A percentile compares a stretch with the other conserved stretches of the same genome.
Conservation (phyloP, 805 yeast genomes). For the Starmerella bombicola region DNA sequence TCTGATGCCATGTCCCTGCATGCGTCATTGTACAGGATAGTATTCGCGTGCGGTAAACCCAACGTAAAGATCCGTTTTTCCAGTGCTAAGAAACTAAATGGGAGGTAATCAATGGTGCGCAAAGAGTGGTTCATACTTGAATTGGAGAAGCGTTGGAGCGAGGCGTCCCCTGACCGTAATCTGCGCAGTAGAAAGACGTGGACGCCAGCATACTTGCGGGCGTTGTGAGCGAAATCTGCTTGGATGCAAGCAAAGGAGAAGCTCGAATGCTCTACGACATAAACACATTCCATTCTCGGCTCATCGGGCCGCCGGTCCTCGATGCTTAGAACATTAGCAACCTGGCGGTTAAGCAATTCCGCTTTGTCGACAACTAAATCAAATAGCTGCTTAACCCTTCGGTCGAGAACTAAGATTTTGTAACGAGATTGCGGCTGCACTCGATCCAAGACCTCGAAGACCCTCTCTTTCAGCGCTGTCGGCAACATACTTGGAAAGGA, state of each 20-base stretch:
- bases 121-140: slow-evolving; percentile 24
- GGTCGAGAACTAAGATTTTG: slow-evolving; percentile 26
- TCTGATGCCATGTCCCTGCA: slow-evolving; percentile 26
- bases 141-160: slow-evolving; percentile 21
- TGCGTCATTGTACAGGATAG: slow-evolving; percentile 59
- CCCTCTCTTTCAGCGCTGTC: slow-evolving; percentile 11
- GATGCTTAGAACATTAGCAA: slow-evolving; percentile 46
- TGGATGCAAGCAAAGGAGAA: slow-evolving; percentile 64
- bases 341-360: slow-evolving; percentile 28
- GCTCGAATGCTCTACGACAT: slow-evolving; percentile 56
- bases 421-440: slow-evolving; percentile 37
- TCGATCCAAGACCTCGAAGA: slow-evolving; percentile 31
- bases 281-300: slow-evolving; percentile 62
- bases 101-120: slow-evolving; percentile 31
- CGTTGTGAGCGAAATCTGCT: slow-evolving; percentile 54
- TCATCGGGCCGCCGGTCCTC: slow-evolving; percentile 51
- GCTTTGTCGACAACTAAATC: slow-evolving; percentile 31
- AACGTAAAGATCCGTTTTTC: slow-evolving; percentile 65
- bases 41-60: slow-evolving; percentile 47
- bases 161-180: slow-evolving; percentile 12
- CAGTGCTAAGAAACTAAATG: slow-evolving; percentile 46
- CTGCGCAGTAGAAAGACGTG: slow-evolving; percentile 65
- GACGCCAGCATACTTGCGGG: slow-evolving; percentile 63
- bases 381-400: slow-evolving; percentile 22
- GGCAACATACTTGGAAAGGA: slow-evolving; percentile 5